Conservation (phyloP, 2,329 filamentous ascomycete genomes). For the Knufia fluminis region DNA sequence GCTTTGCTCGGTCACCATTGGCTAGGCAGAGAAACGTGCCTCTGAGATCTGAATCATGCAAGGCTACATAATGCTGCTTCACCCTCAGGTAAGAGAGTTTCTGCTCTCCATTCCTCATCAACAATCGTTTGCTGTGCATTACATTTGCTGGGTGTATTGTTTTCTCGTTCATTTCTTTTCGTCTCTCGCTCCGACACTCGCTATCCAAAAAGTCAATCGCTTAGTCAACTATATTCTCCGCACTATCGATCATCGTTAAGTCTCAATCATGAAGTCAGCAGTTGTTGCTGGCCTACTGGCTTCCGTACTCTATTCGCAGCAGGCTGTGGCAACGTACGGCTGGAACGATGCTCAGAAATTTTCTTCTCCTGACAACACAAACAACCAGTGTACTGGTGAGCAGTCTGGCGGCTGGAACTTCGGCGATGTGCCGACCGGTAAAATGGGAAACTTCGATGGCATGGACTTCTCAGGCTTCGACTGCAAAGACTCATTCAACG, state of each 20-base stretch:
- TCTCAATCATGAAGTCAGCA: slow-evolving; percentile 19
- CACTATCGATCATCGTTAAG: slow-evolving; percentile 3
- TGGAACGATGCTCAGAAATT: slow-evolving; percentile 49
- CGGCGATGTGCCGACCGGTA: slow-evolving; percentile 51
- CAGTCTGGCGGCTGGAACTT: slow-evolving; percentile 67
- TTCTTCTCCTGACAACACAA: slow-evolving; percentile 59
- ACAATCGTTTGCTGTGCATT: slow-evolving; percentile 8
- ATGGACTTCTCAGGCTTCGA: slow-evolving; percentile 66
- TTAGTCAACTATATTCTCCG: not conserved
- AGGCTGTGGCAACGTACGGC: slow-evolving; percentile 35
- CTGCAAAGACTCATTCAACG: slow-evolving; percentile 51
- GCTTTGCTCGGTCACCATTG: not conserved
- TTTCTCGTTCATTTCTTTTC: not conserved
- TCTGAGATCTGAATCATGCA: not conserved
- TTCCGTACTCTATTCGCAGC: slow-evolving; percentile 38
- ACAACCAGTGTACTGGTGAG: slow-evolving; percentile 66
- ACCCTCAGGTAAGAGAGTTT: slow-evolving; percentile 1
- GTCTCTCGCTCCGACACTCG: slow-evolving; percentile 4
- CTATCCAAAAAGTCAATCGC: slow-evolving; percentile 7
- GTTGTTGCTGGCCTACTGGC: slow-evolving; percentile 32
- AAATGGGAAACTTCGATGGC: slow-evolving; percentile 58
- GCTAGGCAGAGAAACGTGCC: not conserved
- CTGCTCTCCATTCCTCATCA: slow-evolving; percentile 1
- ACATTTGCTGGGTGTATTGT: not conserved
- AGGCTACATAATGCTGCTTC: slow-evolving; percentile 9